A percentile compares a stretch with the other conserved stretches of the same genome.
Evolutionary conservation across 139 green algal genomes (phyloP).

Genomic region (Tetraselmis striata): DNA sequence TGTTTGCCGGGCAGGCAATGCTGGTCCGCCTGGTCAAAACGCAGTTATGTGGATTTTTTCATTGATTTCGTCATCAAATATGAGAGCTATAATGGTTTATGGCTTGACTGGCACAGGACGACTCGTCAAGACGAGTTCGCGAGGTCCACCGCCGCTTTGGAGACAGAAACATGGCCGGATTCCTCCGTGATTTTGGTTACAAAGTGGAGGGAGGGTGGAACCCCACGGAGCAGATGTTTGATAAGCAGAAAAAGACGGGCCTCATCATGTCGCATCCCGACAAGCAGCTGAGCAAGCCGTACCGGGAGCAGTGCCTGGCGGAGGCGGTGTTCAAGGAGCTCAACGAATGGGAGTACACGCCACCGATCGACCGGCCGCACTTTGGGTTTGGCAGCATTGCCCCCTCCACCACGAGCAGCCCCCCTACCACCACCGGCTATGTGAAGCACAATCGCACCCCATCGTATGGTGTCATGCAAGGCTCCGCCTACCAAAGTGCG

Average conservation of each 20-base stretch:
- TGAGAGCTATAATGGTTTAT: too few species aligned
- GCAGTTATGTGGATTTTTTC: too few species aligned
- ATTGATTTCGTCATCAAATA: too few species aligned
- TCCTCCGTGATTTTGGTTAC: not conserved
- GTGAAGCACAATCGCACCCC: not conserved
- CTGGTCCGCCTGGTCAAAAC: too few species aligned
- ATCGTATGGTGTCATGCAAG: not conserved
- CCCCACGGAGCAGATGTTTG: not conserved
- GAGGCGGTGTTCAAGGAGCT: not conserved
- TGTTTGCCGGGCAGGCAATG: too few species aligned
- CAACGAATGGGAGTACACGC: not conserved
- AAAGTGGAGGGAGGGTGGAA: not conserved
- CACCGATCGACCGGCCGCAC: not conserved
- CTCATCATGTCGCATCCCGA: not conserved
- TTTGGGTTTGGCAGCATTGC: not conserved
- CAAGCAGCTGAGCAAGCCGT: not conserved
- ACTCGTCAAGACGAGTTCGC: not conserved
- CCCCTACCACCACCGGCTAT: not conserved
- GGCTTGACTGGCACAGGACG: too few species aligned
- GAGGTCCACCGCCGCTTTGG: not conserved
- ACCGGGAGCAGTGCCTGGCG: not conserved
- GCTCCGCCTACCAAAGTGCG: too few species aligned
- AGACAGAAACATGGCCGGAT: not conserved
- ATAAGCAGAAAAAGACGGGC: not conserved
- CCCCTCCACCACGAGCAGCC: not conserved